A percentile compares a stretch with the other conserved stretches of the same genome.
phyloP scores from a whole-genome alignment of 345 rosid genomes.

The Citrus sp. region DNA sequence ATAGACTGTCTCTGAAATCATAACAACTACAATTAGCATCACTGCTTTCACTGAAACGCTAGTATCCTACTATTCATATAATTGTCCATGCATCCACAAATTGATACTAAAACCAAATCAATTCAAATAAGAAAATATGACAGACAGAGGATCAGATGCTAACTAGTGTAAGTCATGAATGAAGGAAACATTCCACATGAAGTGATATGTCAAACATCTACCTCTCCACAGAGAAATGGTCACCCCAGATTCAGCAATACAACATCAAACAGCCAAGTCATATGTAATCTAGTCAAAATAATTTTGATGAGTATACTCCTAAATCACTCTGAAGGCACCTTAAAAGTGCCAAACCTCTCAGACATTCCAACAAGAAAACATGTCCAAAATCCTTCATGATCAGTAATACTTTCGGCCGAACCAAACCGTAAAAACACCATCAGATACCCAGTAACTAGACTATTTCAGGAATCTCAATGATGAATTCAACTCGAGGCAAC shows the following conservation, averaged over 20 bases:
- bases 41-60: not conserved
- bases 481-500: not conserved
- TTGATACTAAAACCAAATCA: conserved; percentile 1
- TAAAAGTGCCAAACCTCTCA: not conserved
- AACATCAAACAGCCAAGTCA: not conserved
- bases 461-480: not conserved
- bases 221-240: not conserved
- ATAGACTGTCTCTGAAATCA: not conserved
- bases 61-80: not conserved
- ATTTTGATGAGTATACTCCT: not conserved
- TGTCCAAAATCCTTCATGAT: not conserved
- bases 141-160: not conserved
- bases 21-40: not conserved
- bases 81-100: not conserved
- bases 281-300: not conserved
- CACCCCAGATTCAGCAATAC: not conserved
- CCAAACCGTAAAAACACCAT: not conserved
- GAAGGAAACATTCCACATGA: not conserved
- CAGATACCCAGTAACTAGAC: not conserved
- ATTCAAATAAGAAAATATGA: not conserved
- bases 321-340: not conserved
- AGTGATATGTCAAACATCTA: not conserved
- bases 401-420: not conserved
- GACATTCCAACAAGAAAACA: not conserved
- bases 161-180: not conserved